phyloP scores from a whole-genome alignment of 2,329 filamentous ascomycete species.

The Rachicladosporium sp. region DNA sequence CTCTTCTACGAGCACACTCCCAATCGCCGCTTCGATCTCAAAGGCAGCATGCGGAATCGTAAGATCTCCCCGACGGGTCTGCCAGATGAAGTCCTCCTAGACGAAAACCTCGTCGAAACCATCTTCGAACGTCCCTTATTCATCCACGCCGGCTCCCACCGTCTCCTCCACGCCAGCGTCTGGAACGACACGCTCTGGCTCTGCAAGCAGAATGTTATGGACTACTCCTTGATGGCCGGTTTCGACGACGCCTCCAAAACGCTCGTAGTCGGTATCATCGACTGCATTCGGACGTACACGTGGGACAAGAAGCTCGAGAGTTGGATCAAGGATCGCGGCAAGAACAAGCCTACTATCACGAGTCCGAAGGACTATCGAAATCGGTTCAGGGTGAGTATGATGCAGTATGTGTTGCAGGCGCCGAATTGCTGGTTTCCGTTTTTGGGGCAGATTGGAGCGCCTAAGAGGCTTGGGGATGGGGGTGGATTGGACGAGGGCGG shows the following conservation, averaged over 20 bases:
- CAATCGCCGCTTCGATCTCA: constrained; percentile 73
- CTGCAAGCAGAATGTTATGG: constrained; percentile 93
- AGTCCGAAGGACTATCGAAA: constrained; percentile 96
- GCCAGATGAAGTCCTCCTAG: constrained; percentile 87
- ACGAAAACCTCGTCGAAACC: constrained; percentile 98
- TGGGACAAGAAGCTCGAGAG: constrained; percentile 99
- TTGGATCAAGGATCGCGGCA: constrained; percentile 96
- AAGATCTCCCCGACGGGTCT: constrained; percentile 94
- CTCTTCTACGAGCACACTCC: constrained; percentile 90
- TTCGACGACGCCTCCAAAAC: constrained; percentile 85
- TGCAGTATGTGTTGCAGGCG: constrained; percentile 66
- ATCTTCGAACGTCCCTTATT: constrained; percentile 97
- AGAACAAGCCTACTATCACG: constrained; percentile 81
- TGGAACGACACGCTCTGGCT: constrained; percentile 98
- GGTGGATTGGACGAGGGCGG: constrained; percentile 4
- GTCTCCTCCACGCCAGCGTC: constrained; percentile 76
- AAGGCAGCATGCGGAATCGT: constrained; percentile 96
- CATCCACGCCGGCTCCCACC: constrained; percentile 89
- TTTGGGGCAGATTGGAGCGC: constrained; percentile 23
- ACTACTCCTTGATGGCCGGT: constrained; percentile 96
- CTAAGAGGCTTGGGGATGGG: constrained; percentile 19
- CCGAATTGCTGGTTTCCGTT: constrained; percentile 70
- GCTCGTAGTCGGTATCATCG: constrained; percentile 92
- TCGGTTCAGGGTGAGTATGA: constrained; percentile 92
- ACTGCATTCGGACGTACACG: constrained; percentile 95